Percentiles rank a stretch among this genome's conserved stretches.
Conservation (phyloP, 2,329 filamentous ascomycete genomes). For the Cercospora zeina region DNA sequence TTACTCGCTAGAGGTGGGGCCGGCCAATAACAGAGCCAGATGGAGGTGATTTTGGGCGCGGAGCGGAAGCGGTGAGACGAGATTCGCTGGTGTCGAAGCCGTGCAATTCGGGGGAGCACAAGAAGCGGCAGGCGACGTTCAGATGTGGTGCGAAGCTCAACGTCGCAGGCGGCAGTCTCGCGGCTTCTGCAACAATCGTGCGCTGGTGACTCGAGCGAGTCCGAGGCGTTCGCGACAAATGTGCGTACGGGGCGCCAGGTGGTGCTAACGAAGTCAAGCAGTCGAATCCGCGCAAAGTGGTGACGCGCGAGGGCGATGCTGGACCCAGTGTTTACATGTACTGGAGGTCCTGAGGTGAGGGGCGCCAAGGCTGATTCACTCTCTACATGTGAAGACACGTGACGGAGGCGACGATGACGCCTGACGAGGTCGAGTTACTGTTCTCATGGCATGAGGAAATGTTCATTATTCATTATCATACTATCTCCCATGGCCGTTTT, state of each 20-base stretch:
- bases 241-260: not conserved
- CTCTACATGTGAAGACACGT: constrained; percentile 2
- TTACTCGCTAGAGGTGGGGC: constrained; percentile 19
- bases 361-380: constrained; percentile 3
- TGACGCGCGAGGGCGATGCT: not conserved
- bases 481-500: not conserved
- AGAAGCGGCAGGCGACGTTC: constrained; percentile 6
- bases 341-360: not conserved
- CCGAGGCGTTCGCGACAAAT: not conserved
- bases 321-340: not conserved
- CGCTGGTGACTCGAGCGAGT: not conserved
- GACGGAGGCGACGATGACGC: not conserved
- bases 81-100: not conserved
- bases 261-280: not conserved
- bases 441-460: not conserved
- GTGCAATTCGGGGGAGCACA: not conserved
- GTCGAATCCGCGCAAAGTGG: not conserved
- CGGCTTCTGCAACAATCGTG: constrained; percentile 5
- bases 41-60: not conserved
- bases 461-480: constrained; percentile 9
- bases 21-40: constrained; percentile 13
- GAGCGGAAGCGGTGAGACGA: constrained; percentile 7
- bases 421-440: not conserved
- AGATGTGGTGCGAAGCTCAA: constrained; percentile 9
- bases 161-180: constrained; percentile 18